Conservation (phyloP, 2,329 filamentous ascomycete genomes). For the Clonostachys chloroleuca region DNA sequence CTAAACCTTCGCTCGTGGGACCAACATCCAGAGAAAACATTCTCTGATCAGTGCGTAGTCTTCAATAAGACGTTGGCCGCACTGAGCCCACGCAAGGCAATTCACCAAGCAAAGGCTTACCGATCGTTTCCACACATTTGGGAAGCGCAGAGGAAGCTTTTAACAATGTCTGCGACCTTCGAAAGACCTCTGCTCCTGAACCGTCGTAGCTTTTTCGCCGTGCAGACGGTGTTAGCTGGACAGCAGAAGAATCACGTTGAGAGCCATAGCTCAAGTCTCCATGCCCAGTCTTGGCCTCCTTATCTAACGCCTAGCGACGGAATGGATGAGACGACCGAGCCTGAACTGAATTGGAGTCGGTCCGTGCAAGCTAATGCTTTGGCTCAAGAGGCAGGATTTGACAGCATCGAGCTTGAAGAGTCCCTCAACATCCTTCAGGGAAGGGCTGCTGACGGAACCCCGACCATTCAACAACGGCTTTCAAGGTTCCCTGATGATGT, state of each 20-base stretch:
- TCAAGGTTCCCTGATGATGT: constrained; percentile 9
- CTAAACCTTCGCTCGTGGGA: not conserved
- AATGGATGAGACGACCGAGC: constrained; percentile 48
- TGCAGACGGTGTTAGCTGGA: constrained; percentile 47
- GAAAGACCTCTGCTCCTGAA: constrained; percentile 45
- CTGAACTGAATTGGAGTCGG: constrained; percentile 48
- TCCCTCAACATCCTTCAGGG: constrained; percentile 50
- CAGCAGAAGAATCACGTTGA: constrained; percentile 49
- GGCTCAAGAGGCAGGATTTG: constrained; percentile 53
- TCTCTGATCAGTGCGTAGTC: constrained; percentile 1
- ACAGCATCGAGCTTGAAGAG: constrained; percentile 36
- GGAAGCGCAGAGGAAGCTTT: constrained; percentile 29
- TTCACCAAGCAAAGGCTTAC: not conserved
- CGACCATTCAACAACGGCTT: constrained; percentile 48
- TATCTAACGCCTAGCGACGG: constrained; percentile 54
- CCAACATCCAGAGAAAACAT: not conserved
- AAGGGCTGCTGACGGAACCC: constrained; percentile 39
- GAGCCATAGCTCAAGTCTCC: constrained; percentile 37
- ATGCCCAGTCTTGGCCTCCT: constrained; percentile 54
- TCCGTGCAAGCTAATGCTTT: constrained; percentile 46
- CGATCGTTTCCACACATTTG: constrained; percentile 5
- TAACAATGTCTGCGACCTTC: constrained; percentile 45
- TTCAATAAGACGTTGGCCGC: constrained; percentile 1
- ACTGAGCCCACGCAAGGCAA: not conserved
- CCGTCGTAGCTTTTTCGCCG: constrained; percentile 45